These are phyloP conservation scores for Pleurotus eryngii DNA, from an alignment of 768 basidiomycete genomes.

Conservation along the genomic window DNA sequence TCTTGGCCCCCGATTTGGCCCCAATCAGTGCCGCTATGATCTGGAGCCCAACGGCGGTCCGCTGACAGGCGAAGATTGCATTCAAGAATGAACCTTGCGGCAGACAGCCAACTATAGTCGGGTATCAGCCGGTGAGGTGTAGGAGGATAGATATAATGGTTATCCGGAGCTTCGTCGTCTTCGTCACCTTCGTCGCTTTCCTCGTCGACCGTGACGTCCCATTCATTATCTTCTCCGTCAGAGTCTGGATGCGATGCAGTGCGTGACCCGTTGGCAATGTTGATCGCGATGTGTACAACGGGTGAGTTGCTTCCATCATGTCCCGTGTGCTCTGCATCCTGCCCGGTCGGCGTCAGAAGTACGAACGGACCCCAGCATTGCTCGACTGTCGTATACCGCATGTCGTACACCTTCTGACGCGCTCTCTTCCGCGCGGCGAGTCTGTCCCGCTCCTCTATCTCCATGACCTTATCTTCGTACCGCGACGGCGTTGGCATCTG, in stretches of 20 bases:
- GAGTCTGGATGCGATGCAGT: not conserved
- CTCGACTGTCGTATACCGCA: slow-evolving; percentile 27
- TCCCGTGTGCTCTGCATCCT: no score
- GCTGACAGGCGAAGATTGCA: slow-evolving; percentile 43
- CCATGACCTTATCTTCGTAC: slow-evolving; percentile 9
- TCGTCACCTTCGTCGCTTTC: slow-evolving; percentile 15
- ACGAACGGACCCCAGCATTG: slow-evolving; percentile 36
- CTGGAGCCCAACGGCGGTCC: slow-evolving; percentile 6
- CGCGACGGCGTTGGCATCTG: slow-evolving; percentile 3
- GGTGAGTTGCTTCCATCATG: not conserved
- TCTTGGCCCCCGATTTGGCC: slow-evolving; percentile 10
- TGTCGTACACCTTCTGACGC: slow-evolving; percentile 32
- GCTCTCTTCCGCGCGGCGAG: slow-evolving; percentile 25
- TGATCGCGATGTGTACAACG: slow-evolving; percentile 13
- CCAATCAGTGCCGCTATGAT: slow-evolving; percentile 11
- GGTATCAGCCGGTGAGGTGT: slow-evolving; percentile 31
- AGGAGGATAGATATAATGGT: slow-evolving; percentile 14
- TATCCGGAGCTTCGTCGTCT: not conserved
- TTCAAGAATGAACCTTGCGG: slow-evolving; percentile 49
- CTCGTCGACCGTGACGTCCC: slow-evolving; percentile 13
- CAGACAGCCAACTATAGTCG: slow-evolving; percentile 51
- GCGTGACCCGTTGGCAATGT: not conserved
- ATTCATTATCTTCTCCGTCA: slow-evolving; percentile 14
- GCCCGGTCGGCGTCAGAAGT: slow-evolving; percentile 11
- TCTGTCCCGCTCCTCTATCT: not conserved